Percentiles rank a stretch among this genome's conserved stretches.
Conservation (phyloP, 2,329 filamentous ascomycete species). For the Paraconiothyrium brasiliense region DNA sequence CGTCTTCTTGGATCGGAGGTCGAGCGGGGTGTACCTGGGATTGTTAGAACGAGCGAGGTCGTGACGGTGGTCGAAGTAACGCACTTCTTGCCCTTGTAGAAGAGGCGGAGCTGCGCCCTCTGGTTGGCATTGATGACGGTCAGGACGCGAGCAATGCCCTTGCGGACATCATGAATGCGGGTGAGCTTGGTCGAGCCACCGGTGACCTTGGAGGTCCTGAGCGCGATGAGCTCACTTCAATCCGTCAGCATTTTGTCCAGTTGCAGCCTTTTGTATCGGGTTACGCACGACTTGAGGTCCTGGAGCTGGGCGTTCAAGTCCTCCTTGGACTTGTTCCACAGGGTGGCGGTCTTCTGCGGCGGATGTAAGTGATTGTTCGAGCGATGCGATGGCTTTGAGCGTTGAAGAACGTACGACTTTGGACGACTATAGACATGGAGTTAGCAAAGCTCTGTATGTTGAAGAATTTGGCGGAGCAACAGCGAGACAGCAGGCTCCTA, state of each 20-base stretch:
- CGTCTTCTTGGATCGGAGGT: constrained; percentile 98
- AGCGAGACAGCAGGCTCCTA: constrained; percentile 20
- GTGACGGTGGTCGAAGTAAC: constrained; percentile 25
- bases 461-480: constrained; percentile 33
- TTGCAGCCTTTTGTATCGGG: constrained; percentile 16
- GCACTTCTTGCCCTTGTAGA: constrained; percentile 99
- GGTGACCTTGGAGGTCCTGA: constrained; percentile 98
- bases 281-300: constrained; percentile 50
- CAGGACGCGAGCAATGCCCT: constrained; percentile 98
- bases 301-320: constrained; percentile 80
- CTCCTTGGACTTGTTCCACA: constrained; percentile 99
- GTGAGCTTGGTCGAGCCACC: constrained; percentile 92
- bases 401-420: constrained; percentile 66
- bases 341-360: constrained; percentile 80
- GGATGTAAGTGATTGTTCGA: constrained; percentile 46
- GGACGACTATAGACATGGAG: constrained; percentile 61
- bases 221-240: constrained; percentile 81
- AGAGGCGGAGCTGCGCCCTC: constrained; percentile 88
- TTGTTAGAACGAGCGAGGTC: constrained; percentile 31
- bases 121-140: constrained; percentile 99
- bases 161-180: constrained; percentile 87
- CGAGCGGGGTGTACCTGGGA: constrained; percentile 82
- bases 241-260: constrained; percentile 42
- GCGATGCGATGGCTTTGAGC: constrained; percentile 36
- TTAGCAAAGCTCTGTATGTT: constrained; percentile 36